phyloP scores from a whole-genome alignment of 108 stramenopile species.

The Fistulifera solaris region DNA sequence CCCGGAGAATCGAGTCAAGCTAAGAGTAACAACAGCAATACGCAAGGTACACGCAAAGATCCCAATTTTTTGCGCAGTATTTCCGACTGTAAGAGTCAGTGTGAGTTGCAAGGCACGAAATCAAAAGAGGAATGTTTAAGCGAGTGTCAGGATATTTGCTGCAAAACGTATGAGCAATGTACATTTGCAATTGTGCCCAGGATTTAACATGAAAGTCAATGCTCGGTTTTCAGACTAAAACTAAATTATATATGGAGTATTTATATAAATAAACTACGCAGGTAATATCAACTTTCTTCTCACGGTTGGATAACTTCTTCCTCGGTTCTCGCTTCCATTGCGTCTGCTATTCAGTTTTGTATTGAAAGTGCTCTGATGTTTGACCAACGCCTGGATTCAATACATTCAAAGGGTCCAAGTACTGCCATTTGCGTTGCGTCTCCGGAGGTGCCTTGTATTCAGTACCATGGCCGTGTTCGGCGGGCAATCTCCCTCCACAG shows the following conservation, averaged over 20 bases:
- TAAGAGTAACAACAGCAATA: constrained; percentile 52
- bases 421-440: constrained; percentile 64
- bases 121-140: constrained; percentile 64
- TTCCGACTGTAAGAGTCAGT: constrained; percentile 61
- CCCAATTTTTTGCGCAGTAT: constrained; percentile 69
- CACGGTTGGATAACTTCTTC: no score
- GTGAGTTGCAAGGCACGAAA: constrained; percentile 42
- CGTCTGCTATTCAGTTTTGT: constrained; percentile 12
- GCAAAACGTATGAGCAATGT: constrained; percentile 81
- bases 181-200: constrained; percentile 56
- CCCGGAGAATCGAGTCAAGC: constrained; percentile 64
- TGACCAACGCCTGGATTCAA: constrained; percentile 82
- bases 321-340: no score
- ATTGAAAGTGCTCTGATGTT: constrained; percentile 23
- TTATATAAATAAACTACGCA: no score
- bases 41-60: constrained; percentile 63
- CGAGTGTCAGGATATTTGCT: constrained; percentile 82
- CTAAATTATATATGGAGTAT: no score
- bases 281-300: no score
- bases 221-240: no score
- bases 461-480: constrained; percentile 82
- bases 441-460: constrained; percentile 69
- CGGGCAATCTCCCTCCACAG: constrained; percentile 55
- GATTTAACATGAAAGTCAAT: no score
- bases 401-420: constrained; percentile 81